phyloP scores from a whole-genome alignment of 352 stramenopile genomes.

The Globisporangium yorkense region DNA sequence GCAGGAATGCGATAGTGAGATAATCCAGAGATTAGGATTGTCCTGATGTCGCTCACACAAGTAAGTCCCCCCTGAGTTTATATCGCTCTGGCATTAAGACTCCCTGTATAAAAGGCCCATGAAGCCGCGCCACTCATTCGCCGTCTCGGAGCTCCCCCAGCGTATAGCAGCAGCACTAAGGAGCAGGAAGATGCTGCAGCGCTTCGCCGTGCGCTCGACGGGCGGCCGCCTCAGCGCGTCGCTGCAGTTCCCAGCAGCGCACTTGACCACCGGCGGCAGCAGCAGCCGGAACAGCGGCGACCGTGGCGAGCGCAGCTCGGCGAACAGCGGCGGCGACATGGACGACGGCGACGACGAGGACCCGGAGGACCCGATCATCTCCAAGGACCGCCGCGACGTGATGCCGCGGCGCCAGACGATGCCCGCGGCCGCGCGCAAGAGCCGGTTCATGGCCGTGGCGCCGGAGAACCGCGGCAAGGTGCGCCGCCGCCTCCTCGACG shows the following conservation, averaged over 20 bases:
- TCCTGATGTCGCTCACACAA: too few species aligned
- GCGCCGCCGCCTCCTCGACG: constrained; percentile 67
- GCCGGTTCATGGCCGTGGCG: constrained; percentile 62
- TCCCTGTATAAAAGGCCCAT: neutral
- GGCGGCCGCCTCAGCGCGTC: constrained; percentile 17
- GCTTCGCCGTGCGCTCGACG: constrained; percentile 41
- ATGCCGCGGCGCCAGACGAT: constrained; percentile 65
- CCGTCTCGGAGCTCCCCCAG: neutral
- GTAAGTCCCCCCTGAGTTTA: too few species aligned
- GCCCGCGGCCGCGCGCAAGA: constrained; percentile 69
- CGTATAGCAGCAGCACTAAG: neutral
- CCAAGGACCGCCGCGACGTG: constrained; percentile 52
- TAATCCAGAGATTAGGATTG: neutral
- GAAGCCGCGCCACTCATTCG: constrained; percentile 1
- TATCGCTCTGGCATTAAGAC: too few species aligned
- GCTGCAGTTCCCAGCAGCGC: constrained; percentile 30
- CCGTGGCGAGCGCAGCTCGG: too few species aligned
- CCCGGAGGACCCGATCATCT: constrained; percentile 59
- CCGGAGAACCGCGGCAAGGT: constrained; percentile 75
- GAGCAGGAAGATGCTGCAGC: constrained; percentile 43
- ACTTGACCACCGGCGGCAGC: constrained; percentile 26
- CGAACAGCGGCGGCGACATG: constrained; percentile 19
- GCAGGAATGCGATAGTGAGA: too few species aligned
- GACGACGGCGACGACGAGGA: constrained; percentile 70
- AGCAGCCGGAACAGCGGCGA: constrained; percentile 14